These are phyloP conservation scores for Hortiboletus flavorubellus DNA, from an alignment of 768 basidiomycete genomes.

Conservation along the genomic window DNA sequence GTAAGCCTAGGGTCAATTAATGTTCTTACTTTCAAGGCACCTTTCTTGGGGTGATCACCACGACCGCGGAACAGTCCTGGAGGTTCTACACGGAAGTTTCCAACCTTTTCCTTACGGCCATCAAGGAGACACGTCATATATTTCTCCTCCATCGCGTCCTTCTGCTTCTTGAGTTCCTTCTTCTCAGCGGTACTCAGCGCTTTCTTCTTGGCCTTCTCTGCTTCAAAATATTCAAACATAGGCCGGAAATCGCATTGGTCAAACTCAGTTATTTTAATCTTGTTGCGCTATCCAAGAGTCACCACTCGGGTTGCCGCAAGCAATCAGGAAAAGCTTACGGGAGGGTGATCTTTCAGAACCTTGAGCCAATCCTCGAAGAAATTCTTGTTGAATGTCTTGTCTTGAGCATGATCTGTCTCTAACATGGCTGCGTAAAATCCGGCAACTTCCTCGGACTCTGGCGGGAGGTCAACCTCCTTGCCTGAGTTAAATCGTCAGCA, in stretches of 20 bases:
- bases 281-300: constrained; percentile 50
- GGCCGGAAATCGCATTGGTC: constrained; percentile 90
- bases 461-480: constrained; percentile 71
- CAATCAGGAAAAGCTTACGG: constrained; percentile 51
- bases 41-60: constrained; percentile 98
- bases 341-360: constrained; percentile 76
- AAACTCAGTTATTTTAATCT: constrained; percentile 70
- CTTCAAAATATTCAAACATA: constrained; percentile 91
- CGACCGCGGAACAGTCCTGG: constrained; percentile 98
- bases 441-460: constrained; percentile 92
- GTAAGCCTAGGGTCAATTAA: neutral
- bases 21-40: constrained; percentile 76
- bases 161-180: constrained; percentile 83
- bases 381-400: constrained; percentile 86
- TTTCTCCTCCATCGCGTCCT: constrained; percentile 79
- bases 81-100: constrained; percentile 97
- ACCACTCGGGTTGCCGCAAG: constrained; percentile 5
- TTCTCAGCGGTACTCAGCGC: constrained; percentile 80
- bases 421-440: constrained; percentile 93
- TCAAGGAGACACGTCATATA: constrained; percentile 88
- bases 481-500: constrained; percentile 46
- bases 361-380: constrained; percentile 91
- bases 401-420: constrained; percentile 89
- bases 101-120: constrained; percentile 96
- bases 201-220: constrained; percentile 92